Evolutionary conservation across 1,139 yeast genomes (phyloP).

Genomic region (Pneumocystis canis): DNA sequence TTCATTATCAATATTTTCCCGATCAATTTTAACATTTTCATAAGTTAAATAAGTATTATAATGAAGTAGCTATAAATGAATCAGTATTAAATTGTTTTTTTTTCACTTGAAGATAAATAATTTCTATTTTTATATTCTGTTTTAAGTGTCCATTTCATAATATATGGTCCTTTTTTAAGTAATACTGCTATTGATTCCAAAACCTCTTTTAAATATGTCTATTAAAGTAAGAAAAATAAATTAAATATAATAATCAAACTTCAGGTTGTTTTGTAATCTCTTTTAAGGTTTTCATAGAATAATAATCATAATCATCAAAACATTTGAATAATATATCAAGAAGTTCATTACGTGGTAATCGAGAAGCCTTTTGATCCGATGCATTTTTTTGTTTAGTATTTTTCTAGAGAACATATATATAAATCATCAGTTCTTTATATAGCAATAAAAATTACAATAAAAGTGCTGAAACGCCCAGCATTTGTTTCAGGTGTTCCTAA

Average conservation of each 20-base stretch:
- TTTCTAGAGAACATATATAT: constrained; percentile 27
- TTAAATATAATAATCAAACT: constrained; percentile 19
- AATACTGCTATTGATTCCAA: constrained; percentile 78
- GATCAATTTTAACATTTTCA: not conserved
- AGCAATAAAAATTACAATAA: constrained; percentile 1
- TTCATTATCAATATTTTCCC: not conserved
- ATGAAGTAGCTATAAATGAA: not conserved
- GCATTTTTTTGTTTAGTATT: constrained; percentile 40
- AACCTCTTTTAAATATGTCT: constrained; percentile 67
- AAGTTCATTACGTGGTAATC: constrained; percentile 87
- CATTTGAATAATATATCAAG: constrained; percentile 75
- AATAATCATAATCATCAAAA: constrained; percentile 89
- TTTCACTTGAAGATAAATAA: not conserved
- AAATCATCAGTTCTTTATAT: not conserved
- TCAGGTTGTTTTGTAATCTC: constrained; percentile 96
- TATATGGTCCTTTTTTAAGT: constrained; percentile 91
- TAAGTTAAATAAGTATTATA: not conserved
- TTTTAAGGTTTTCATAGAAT: constrained; percentile 88
- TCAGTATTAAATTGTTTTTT: not conserved
- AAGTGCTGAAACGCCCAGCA: constrained; percentile 4
- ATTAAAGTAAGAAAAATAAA: not conserved
- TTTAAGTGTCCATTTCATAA: constrained; percentile 75
- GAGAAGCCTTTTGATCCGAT: constrained; percentile 73
- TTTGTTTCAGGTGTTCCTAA: constrained; percentile 7
- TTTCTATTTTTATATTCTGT: constrained; percentile 26